Evolutionary conservation across 1,284 basidiomycete genomes (phyloP), one percentile per base, ranked within the genome.

Genomic region (Moesziomyces parantarcticus): DNA sequence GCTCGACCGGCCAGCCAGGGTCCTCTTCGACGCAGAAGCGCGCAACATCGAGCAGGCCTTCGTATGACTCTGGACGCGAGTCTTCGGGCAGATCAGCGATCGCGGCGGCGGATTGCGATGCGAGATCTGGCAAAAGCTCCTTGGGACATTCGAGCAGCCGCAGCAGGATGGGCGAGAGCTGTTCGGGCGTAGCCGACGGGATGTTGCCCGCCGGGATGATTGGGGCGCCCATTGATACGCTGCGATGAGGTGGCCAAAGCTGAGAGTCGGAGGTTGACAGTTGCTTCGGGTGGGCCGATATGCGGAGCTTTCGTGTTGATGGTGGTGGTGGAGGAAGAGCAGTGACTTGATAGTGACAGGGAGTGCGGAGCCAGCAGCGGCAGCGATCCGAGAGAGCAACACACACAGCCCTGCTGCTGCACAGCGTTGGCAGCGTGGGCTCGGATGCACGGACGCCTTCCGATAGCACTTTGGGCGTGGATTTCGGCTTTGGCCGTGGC

Each of bases 11-110:
- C 81, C 81, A 83, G 13, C 80, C 80, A 25, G 82, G 82, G 23
- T 81, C 82, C 22, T 83, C 82, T 23, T 83, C 82, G 10, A 83
- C 71, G 50, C 81, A 82, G 62, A 77, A 83, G 14, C 82, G 72
- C 5, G 81, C 81, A 1, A 83, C 81, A 53, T 83, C 81, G 29
- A 83, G 58, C 16, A 83, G 57, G 11, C 80, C 80, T 54, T 82
- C 82, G 50, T 82, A 83, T 5, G 81, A 79, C 3, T 54, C 58
- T 6, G 82, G 80, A 13, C 75, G 67, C 39, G 78, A 68, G 34
- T 79, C 76, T 20, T 71, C 65, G 1, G 79, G 77, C 9, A 83
- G 66, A 14, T 82, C 79, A 13, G 64, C 58, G 34, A 83, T 78
- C 9, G 81, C 80, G 7, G 64, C 72, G 9, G 58, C 61, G 20